Evolutionary conservation across 1,284 basidiomycete species (phyloP).

Genomic region (Dichomitus squalens): DNA sequence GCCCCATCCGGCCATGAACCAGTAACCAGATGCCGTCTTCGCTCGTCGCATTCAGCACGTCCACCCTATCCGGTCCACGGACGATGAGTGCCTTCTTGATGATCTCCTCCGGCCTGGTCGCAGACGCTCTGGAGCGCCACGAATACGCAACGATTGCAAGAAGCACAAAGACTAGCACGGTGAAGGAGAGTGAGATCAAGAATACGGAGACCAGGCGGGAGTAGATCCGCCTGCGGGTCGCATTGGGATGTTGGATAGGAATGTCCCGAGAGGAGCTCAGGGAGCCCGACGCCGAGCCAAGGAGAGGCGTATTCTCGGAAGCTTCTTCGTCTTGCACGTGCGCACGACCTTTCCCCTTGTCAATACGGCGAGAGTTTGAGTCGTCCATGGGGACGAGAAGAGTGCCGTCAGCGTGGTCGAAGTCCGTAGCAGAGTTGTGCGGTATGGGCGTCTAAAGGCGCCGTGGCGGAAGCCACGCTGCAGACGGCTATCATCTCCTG

Average conservation of each 20-base stretch:
- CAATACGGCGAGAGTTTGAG: slow-evolving; percentile 18
- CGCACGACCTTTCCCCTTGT: slow-evolving; percentile 48
- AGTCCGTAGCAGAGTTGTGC: not conserved
- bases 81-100: slow-evolving; percentile 57
- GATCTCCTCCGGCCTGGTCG: slow-evolving; percentile 58
- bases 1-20: slow-evolving; percentile 57
- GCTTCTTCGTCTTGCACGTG: slow-evolving; percentile 32
- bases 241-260: slow-evolving; percentile 27
- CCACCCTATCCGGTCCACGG: slow-evolving; percentile 59
- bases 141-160: slow-evolving; percentile 59
- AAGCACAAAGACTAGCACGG: slow-evolving; percentile 45
- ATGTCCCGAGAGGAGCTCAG: slow-evolving; percentile 25
- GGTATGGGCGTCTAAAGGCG: no score
- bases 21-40: slow-evolving; percentile 61
- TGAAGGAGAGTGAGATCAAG: slow-evolving; percentile 41
- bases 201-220: slow-evolving; percentile 52
- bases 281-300: slow-evolving; percentile 32
- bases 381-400: slow-evolving; percentile 14
- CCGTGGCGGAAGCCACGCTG: no score
- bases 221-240: slow-evolving; percentile 38
- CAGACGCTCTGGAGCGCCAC: slow-evolving; percentile 58
- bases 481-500: no score
- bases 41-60: slow-evolving; percentile 62
- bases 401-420: not conserved
- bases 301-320: slow-evolving; percentile 49